Conservation (phyloP, 768 basidiomycete genomes). For the Boletus edulis region DNA sequence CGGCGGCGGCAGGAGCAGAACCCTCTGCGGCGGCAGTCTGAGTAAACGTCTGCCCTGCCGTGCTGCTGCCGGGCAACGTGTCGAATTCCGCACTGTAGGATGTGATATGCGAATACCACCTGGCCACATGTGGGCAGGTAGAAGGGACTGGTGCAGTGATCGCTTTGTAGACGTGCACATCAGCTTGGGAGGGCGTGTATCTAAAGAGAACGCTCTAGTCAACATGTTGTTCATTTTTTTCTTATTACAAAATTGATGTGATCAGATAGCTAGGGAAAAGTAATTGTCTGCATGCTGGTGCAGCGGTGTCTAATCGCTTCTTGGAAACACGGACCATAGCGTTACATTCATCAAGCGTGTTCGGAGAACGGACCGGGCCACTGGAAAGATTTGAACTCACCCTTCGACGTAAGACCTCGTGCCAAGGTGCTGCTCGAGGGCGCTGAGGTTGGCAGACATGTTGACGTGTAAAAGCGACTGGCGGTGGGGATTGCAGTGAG, state of each 20-base stretch:
- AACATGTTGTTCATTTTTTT: slow-evolving; percentile 3
- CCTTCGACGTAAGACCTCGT: slow-evolving; percentile 90
- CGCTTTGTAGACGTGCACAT: slow-evolving; percentile 88
- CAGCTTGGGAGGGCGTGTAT: slow-evolving; percentile 90
- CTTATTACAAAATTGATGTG: slow-evolving; percentile 5
- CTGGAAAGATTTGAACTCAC: slow-evolving; percentile 48
- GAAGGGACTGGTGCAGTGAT: slow-evolving; percentile 65
- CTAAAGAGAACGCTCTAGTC: slow-evolving; percentile 38
- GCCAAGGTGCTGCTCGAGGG: slow-evolving; percentile 85
- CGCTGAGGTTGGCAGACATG: slow-evolving; percentile 67
- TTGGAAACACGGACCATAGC: slow-evolving; percentile 99
- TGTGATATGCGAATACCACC: slow-evolving; percentile 95
- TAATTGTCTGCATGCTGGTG: slow-evolving; percentile 66
- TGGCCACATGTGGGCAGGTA: slow-evolving; percentile 66
- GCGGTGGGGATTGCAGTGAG: slow-evolving; percentile 7
- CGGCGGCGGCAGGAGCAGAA: slow-evolving; percentile 43
- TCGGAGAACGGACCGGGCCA: slow-evolving; percentile 7
- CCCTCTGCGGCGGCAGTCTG: slow-evolving; percentile 43
- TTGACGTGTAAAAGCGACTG: slow-evolving; percentile 16
- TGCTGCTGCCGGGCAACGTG: slow-evolving; percentile 82
- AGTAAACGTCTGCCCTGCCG: slow-evolving; percentile 71
- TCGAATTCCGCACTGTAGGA: slow-evolving; percentile 79
- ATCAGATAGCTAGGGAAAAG: slow-evolving; percentile 74
- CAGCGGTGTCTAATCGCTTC: slow-evolving; percentile 92
- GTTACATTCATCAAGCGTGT: slow-evolving; percentile 57